A percentile compares a stretch with the other conserved stretches of the same genome.
These are phyloP conservation scores for Saturnispora kantuleensis DNA, from an alignment of 805 yeast species.

Conservation along the genomic window DNA sequence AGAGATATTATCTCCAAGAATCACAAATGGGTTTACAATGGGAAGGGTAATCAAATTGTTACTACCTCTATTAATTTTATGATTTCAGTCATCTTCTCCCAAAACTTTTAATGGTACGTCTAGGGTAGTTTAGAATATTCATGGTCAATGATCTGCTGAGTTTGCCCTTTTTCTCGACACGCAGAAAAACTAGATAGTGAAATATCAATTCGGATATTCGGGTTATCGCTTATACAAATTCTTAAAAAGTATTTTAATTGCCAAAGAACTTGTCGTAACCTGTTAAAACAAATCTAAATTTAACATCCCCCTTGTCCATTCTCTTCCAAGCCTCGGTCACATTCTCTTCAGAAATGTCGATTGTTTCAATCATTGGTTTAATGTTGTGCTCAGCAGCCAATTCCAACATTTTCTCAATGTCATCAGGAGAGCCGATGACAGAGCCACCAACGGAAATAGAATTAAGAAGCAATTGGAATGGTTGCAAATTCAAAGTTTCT, in stretches of 20 bases:
- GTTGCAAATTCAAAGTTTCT: slow-evolving; percentile 23
- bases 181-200: neutral
- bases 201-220: neutral
- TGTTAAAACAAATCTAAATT: slow-evolving; percentile 44
- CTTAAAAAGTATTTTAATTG: neutral
- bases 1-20: too few species aligned
- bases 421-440: slow-evolving; percentile 35
- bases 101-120: too few species aligned
- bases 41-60: too few species aligned
- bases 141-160: too few species aligned
- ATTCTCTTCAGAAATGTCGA: slow-evolving; percentile 36
- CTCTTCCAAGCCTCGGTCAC: slow-evolving; percentile 37
- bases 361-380: slow-evolving; percentile 43
- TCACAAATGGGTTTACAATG: too few species aligned
- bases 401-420: slow-evolving; percentile 38
- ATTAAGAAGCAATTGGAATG: slow-evolving; percentile 28
- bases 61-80: too few species aligned
- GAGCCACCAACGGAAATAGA: slow-evolving; percentile 27
- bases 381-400: slow-evolving; percentile 37
- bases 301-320: slow-evolving; percentile 40
- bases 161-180: too few species aligned
- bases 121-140: too few species aligned
- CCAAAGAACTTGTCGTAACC: slow-evolving; percentile 32
- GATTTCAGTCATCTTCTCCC: too few species aligned
- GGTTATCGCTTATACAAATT: neutral